Base-by-base conservation (phyloP, 2,329 filamentous ascomycete genomes). In the Escovopsis sp. region DNA sequence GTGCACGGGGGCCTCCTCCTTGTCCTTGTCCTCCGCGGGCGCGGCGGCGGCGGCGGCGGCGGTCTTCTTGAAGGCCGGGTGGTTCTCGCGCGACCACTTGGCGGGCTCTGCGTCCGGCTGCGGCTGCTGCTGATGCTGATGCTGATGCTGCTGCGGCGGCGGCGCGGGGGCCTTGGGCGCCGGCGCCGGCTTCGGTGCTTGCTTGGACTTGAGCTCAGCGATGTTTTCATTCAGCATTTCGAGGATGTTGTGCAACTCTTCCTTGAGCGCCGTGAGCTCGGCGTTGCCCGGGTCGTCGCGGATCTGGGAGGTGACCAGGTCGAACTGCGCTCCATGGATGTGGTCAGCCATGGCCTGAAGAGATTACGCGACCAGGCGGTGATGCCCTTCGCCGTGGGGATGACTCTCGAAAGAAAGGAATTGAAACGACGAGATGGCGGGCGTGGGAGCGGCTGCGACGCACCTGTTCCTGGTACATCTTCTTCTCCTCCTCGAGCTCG, bases 201-300 rank as follows among this genome's bases (percentile, higher is more conserved):
- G 58, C 52, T 64, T 62, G 39, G 62, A 60, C 64, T 83, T 80
- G 59, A 91, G 72, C 62, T 91, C 84, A 65, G 81, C 79, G 61
- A 95, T 81, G 53, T 80, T 76, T 57, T 81, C 78, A 67, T 88
- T 76, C 62, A 86, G 76, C 52, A 87, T 74, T 59, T 74, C 71
- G 62, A 96, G 81, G 63, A 85, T 77, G 65, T 81, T 74, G 69
- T 85, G 74, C 65, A 94, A 76, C 70, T 94, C 86, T 59, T 74
- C 68, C 63, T 82, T 80, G 58, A 94, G 75, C 56, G 72, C 75
- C 55, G 80, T 72, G 55, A 93, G 77, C 62, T 89, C 86, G 53
- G 68, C 68, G 61, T 86, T 89, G 45, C 82, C 80, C 48, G 87
- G 80, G 55, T 91, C 84, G 60, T 83, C 79, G 60, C 81, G 79